phyloP scores from a whole-genome alignment of 2,329 filamentous ascomycete species.

The Pleoardoris graminearum region DNA sequence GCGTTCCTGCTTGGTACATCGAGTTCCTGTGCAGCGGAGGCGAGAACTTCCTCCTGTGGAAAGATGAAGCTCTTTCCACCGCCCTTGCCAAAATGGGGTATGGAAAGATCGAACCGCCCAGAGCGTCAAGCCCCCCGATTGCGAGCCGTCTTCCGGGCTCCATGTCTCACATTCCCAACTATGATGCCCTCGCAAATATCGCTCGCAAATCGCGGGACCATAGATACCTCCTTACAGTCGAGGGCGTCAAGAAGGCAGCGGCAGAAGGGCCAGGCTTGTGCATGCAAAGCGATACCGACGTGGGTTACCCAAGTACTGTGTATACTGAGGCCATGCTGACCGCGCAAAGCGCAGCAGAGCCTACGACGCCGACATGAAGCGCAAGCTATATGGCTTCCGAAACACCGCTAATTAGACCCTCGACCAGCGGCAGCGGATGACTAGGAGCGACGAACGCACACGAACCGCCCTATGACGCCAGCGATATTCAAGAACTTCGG shows the following conservation, averaged over 20 bases:
- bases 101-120: not conserved
- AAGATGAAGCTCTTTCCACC: not conserved
- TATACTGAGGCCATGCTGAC: not conserved
- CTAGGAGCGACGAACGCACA: too few relatives aligned
- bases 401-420: not conserved
- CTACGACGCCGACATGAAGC: not conserved
- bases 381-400: not conserved
- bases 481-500: too few relatives aligned
- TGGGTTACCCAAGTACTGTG: not conserved
- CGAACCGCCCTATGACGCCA: too few relatives aligned
- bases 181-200: not conserved
- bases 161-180: not conserved
- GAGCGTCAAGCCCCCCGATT: not conserved
- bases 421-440: too few relatives aligned
- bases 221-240: not conserved
- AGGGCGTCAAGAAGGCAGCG: not conserved
- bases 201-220: not conserved
- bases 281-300: not conserved
- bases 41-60: slow-evolving; percentile 1
- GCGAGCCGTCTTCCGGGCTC: not conserved
- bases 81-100: not conserved
- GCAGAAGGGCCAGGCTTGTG: not conserved
- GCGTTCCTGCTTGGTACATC: not conserved
- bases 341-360: not conserved
- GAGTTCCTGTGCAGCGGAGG: not conserved